These are phyloP conservation scores for Candida loeiensis DNA, from an alignment of 805 yeast species.

Conservation along the genomic window DNA sequence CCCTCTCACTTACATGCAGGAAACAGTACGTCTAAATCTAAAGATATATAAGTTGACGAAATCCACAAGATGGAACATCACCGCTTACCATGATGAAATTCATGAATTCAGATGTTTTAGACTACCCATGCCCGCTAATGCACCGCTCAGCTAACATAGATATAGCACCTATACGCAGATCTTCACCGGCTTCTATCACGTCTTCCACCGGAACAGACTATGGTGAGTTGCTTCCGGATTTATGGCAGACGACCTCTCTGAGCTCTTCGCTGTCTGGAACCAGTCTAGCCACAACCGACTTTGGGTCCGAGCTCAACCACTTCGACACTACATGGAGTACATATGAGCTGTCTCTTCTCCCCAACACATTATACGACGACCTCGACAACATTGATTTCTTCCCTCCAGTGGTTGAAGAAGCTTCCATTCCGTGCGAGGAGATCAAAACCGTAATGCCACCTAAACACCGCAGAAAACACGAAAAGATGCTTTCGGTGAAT, in stretches of 20 bases:
- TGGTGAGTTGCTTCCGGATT: conserved; percentile 31
- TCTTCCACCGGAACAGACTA: conserved; percentile 12
- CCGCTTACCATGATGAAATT: background rate
- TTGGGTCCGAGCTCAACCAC: conserved; percentile 2
- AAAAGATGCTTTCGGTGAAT: conserved; percentile 30
- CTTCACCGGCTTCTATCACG: conserved; percentile 11
- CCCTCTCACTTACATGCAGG: conserved; percentile 7
- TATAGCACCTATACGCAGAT: conserved; percentile 4
- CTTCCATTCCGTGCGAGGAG: background rate
- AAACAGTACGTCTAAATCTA: background rate
- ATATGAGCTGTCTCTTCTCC: conserved; percentile 18
- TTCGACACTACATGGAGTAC: background rate
- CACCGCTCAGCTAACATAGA: conserved; percentile 6
- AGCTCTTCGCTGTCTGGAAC: conserved; percentile 6
- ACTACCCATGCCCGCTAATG: background rate
- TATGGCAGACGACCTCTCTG: conserved; percentile 26
- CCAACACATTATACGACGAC: conserved; percentile 18
- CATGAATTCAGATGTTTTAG: background rate
- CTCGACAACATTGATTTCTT: conserved; percentile 7
- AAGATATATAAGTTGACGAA: conserved; percentile 4
- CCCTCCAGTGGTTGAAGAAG: background rate
- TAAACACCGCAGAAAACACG: background rate
- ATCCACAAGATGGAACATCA: conserved; percentile 1
- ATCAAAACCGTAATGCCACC: background rate
- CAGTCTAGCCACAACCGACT: conserved; percentile 15